These are phyloP conservation scores for Cercospora zeina DNA, from an alignment of 2,329 filamentous ascomycete species.

Conservation along the genomic window DNA sequence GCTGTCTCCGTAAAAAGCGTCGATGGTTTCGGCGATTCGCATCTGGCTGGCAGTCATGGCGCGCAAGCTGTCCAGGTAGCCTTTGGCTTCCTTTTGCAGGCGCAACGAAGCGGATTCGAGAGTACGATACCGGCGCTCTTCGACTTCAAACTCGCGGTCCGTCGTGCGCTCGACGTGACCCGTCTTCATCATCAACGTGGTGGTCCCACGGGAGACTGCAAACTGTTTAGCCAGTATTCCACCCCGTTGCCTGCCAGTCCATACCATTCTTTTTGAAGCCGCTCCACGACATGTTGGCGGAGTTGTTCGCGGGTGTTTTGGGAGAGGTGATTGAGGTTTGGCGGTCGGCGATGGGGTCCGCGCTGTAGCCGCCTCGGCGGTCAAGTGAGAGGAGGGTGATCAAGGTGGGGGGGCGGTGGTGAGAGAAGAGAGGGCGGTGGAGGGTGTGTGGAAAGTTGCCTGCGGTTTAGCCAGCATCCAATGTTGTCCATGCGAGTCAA, in stretches of 20 bases:
- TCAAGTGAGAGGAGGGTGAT: background rate
- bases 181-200: slow-evolving; percentile 99
- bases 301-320: background rate
- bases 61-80: slow-evolving; percentile 92
- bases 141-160: slow-evolving; percentile 97
- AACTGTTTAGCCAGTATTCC: slow-evolving; percentile 63
- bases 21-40: slow-evolving; percentile 98
- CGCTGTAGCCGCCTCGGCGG: slow-evolving; percentile 2
- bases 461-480: background rate
- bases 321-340: background rate
- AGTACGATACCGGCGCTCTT: slow-evolving; percentile 86
- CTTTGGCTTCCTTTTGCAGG: slow-evolving; percentile 96
- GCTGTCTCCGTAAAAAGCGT: slow-evolving; percentile 96
- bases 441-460: background rate
- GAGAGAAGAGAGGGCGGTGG: background rate
- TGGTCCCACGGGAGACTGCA: slow-evolving; percentile 98
- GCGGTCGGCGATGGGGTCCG: background rate
- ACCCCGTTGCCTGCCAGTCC: background rate
- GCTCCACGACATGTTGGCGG: slow-evolving; percentile 62
- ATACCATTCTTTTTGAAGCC: slow-evolving; percentile 43
- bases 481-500: slow-evolving; percentile 3
- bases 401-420: background rate
- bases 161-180: slow-evolving; percentile 98
- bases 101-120: slow-evolving; percentile 94
- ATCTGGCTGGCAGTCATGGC: slow-evolving; percentile 99